phyloP scores from a whole-genome alignment of 768 basidiomycete genomes.

The Suillus bovinus region DNA sequence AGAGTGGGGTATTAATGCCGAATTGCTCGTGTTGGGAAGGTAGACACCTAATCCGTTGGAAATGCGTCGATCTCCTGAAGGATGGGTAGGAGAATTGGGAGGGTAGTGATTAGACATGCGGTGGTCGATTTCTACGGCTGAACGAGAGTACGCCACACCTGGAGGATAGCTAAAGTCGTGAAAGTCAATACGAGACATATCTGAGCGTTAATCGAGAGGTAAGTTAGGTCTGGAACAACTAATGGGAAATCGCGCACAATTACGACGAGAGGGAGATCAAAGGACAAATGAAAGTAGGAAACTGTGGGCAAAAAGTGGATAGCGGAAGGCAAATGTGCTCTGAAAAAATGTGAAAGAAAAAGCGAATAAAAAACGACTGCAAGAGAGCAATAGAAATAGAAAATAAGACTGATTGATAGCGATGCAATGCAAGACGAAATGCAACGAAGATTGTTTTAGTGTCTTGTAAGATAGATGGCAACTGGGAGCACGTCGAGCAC shows the following conservation, averaged over 20 bases:
- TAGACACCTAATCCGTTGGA: slow-evolving; percentile 17
- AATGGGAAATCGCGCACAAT: not conserved
- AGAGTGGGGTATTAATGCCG: slow-evolving; percentile 33
- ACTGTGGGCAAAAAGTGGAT: slow-evolving; percentile 10
- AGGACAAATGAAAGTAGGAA: slow-evolving; percentile 2
- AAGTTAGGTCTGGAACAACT: not conserved
- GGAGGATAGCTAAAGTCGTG: slow-evolving; percentile 41
- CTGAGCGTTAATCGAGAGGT: slow-evolving; percentile 7
- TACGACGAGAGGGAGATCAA: not conserved
- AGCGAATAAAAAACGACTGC: slow-evolving; percentile 23
- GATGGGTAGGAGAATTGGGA: slow-evolving; percentile 15
- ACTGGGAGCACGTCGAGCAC: slow-evolving; percentile 11
- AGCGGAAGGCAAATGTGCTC: slow-evolving; percentile 3
- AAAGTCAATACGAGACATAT: slow-evolving; percentile 47
- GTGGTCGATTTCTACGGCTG: slow-evolving; percentile 35
- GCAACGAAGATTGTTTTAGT: slow-evolving; percentile 30
- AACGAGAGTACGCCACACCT: slow-evolving; percentile 30
- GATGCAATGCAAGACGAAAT: slow-evolving; percentile 35
- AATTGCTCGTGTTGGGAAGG: slow-evolving; percentile 19
- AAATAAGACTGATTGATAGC: slow-evolving; percentile 29
- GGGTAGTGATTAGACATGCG: slow-evolving; percentile 19
- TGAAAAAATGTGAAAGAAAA: slow-evolving; percentile 28
- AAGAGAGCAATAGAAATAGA: slow-evolving; percentile 30
- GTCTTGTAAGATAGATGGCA: slow-evolving; percentile 29
- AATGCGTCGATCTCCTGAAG: slow-evolving; percentile 25